Percentiles rank a stretch among this genome's conserved stretches.
phyloP scores from a whole-genome alignment of 2,329 filamentous ascomycete species.

The Fusarium sp. region DNA sequence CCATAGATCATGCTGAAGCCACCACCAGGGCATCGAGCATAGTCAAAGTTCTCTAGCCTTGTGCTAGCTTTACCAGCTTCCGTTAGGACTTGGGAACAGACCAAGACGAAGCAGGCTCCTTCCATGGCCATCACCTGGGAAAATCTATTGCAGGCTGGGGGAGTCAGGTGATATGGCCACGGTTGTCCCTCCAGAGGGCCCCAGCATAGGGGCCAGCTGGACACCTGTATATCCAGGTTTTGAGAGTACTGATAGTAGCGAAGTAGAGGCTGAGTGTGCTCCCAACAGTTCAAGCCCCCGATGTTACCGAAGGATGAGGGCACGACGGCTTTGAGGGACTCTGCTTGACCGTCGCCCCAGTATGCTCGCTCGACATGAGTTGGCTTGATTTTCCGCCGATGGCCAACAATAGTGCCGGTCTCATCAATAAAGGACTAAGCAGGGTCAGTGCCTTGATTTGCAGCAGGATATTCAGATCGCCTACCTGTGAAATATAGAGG shows the following conservation, averaged over 20 bases:
- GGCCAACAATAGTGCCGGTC: constrained; percentile 41
- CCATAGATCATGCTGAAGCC: background rate
- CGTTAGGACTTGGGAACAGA: background rate
- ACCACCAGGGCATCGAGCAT: background rate
- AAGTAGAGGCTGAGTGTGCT: constrained; percentile 7
- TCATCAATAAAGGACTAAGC: background rate
- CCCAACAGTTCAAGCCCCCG: constrained; percentile 57
- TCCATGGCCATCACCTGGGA: background rate
- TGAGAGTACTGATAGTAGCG: constrained; percentile 6
- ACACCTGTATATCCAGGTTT: background rate
- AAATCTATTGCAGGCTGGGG: background rate
- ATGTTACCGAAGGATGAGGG: constrained; percentile 41
- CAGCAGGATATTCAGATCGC: background rate
- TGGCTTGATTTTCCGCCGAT: constrained; percentile 58
- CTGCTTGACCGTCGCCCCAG: constrained; percentile 56
- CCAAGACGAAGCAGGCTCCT: background rate
- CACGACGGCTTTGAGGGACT: constrained; percentile 51
- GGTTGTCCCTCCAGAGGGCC: background rate
- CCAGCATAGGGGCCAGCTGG: background rate
- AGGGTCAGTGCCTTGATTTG: background rate
- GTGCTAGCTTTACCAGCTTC: background rate
- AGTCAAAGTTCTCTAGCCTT: background rate
- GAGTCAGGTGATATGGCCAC: background rate
- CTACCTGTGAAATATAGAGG: constrained; percentile 1
- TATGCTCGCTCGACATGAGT: constrained; percentile 62